phyloP scores from a whole-genome alignment of 345 rosid species.

The Populus euphratica region DNA sequence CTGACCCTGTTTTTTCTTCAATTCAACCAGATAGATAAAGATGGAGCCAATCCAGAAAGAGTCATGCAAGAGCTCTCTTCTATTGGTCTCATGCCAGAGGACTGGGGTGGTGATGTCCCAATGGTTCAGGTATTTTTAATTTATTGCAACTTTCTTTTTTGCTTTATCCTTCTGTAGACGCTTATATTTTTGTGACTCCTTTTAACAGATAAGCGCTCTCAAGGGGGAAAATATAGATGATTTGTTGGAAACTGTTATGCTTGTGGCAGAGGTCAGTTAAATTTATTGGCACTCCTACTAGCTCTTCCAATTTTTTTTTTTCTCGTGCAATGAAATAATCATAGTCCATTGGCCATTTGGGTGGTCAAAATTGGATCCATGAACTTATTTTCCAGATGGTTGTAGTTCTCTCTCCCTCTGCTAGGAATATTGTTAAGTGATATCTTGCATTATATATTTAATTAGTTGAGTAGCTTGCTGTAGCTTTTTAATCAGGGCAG shows the following conservation, averaged over 20 bases:
- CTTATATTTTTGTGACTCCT: conserved; percentile 25
- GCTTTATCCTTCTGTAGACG: conserved; percentile 13
- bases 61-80: conserved; percentile 99
- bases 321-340: conserved; percentile 3
- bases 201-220: conserved; percentile 88
- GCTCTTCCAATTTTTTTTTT: conserved; percentile 5
- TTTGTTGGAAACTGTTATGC: conserved; percentile 91
- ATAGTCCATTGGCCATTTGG: conserved; percentile 1
- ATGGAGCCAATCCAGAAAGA: conserved; percentile 90
- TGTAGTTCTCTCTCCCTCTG: not conserved
- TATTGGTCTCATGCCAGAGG: conserved; percentile 95
- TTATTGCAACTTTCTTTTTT: conserved; percentile 21
- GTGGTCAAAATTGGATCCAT: not conserved
- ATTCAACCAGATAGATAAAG: conserved; percentile 82
- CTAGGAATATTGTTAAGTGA: not conserved
- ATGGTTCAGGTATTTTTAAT: conserved; percentile 76
- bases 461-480: not conserved
- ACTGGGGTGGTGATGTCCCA: conserved; percentile 96
- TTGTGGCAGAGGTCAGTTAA: conserved; percentile 89
- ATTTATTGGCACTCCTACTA: not conserved
- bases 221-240: conserved; percentile 83
- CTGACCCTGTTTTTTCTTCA: conserved; percentile 17
- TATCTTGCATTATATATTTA: not conserved
- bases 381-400: not conserved
- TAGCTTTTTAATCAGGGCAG: not conserved